Evolutionary conservation across 2,329 filamentous ascomycete species (phyloP), one percentile per base, ranked within the genome.

Genomic region (Fusarium tricinctum): DNA sequence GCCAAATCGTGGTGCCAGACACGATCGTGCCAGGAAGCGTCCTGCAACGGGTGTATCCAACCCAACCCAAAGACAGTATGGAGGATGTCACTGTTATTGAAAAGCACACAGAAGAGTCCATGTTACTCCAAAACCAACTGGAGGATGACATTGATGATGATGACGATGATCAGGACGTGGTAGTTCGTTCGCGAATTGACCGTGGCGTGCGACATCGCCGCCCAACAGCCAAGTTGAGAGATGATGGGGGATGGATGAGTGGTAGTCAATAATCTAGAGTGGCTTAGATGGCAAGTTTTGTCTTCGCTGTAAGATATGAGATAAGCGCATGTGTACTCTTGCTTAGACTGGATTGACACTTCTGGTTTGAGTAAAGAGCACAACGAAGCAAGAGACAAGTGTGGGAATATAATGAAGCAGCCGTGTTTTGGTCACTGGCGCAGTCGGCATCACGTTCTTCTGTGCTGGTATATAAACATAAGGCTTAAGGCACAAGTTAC

Each of bases 141-240:
- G 63, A 66, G 60, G 74, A 77, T 9, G 66, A 77, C 22, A 74
- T 78, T 33, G 73, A 77, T 12, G 76, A 78, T 15, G 47, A 77
- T 30, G 76, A 78, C 32, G 74, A 77, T 8, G 74, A 78, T 33
- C 69, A 76, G 49, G 77, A 79, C 32, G 73, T 77, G 30, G 59
- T 78, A 20, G 59, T 78, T 15, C 71, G 74, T 50, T 72, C 53
- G 30, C 61, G 61, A 30, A 32, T 63, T 26, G 61, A 75, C 32
- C 69, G 77, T 42, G 71, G 70, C 19, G 60, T 64, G 23, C 74
- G 79, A 52, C 76, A 73, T 26, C 75, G 79, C 39, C 75, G 79
- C 20, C 73, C 68, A 45, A 78, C 79, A 4, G 76, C 77, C 10
- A 81, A 81, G 46, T 76, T 79, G 56, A 72, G 77, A 33, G 78